Conservation (phyloP, 2,329 filamentous ascomycete species). For the Esteya vermicola region DNA sequence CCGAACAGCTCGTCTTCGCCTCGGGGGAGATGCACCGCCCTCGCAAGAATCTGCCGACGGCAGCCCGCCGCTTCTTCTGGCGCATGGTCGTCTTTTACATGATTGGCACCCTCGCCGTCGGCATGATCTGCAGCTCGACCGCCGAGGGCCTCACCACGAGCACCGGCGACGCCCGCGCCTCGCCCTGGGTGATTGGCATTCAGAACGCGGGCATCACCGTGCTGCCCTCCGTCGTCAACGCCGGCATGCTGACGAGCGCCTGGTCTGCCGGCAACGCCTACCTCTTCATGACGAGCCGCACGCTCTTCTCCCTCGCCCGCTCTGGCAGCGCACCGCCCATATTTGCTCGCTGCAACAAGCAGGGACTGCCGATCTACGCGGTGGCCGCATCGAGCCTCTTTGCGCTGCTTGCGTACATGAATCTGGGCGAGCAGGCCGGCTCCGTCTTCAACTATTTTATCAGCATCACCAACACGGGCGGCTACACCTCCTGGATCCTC, state of each 20-base stretch:
- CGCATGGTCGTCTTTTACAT: slow-evolving; percentile 58
- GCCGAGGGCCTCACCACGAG: slow-evolving; percentile 23
- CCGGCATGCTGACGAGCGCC: slow-evolving; percentile 39
- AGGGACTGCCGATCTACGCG: slow-evolving; percentile 23
- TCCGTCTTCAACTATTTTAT: slow-evolving; percentile 26
- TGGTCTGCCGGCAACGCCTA: slow-evolving; percentile 47
- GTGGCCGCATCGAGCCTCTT: slow-evolving; percentile 20
- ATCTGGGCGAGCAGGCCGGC: slow-evolving; percentile 18
- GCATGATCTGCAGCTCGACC: slow-evolving; percentile 53
- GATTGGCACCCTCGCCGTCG: slow-evolving; percentile 47
- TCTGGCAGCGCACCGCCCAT: slow-evolving; percentile 23
- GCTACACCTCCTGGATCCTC: slow-evolving; percentile 26
- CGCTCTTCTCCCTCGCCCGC: slow-evolving; percentile 22
- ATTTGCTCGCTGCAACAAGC: slow-evolving; percentile 18
- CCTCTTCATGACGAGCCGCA: slow-evolving; percentile 29
- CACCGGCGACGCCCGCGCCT: slow-evolving; percentile 34
- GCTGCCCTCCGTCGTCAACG: slow-evolving; percentile 44
- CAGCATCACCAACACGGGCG: slow-evolving; percentile 25
- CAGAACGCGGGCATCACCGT: slow-evolving; percentile 26
- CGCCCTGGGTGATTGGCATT: slow-evolving; percentile 31
- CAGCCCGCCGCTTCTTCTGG: slow-evolving; percentile 54
- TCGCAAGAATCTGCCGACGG: slow-evolving; percentile 48
- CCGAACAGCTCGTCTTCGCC: slow-evolving; percentile 53
- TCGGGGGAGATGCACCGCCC: slow-evolving; percentile 55
- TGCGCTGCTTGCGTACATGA: slow-evolving; percentile 24